Conservation (phyloP, 148 eudicot species). For the Rhododendron griersonianum region DNA sequence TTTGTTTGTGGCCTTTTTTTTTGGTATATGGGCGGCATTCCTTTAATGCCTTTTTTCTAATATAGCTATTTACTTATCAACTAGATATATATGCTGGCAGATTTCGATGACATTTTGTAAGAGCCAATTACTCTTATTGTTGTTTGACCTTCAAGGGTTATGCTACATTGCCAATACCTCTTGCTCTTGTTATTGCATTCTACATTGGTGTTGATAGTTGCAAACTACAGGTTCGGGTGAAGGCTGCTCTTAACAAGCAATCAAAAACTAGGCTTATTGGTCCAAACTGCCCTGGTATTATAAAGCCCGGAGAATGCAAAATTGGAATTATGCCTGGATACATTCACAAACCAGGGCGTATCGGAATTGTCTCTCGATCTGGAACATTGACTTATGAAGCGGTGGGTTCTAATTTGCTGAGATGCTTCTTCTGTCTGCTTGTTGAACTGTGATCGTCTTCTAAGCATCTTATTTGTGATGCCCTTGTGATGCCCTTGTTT, state of each 20-base stretch:
- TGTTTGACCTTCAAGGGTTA: neutral
- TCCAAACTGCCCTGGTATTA: conserved; percentile 98
- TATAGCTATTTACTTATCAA: neutral
- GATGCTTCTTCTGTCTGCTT: neutral
- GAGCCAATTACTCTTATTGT: neutral
- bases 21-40: neutral
- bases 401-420: conserved; percentile 36
- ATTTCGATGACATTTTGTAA: neutral
- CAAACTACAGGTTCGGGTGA: conserved; percentile 66
- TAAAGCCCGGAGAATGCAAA: conserved; percentile 98
- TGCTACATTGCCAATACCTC: neutral
- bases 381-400: conserved; percentile 99
- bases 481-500: neutral
- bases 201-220: conserved; percentile 7
- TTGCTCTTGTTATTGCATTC: neutral
- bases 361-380: conserved; percentile 97
- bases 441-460: neutral
- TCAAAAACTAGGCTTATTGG: conserved; percentile 92
- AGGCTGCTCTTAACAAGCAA: conserved; percentile 79
- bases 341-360: conserved; percentile 98
- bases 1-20: too few relatives aligned
- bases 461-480: neutral
- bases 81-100: neutral
- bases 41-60: neutral
- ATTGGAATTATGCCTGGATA: conserved; percentile 99